These are phyloP conservation scores for Cutaneotrichosporon mucoides DNA, from an alignment of 1,284 basidiomycete genomes.

Conservation along the genomic window DNA sequence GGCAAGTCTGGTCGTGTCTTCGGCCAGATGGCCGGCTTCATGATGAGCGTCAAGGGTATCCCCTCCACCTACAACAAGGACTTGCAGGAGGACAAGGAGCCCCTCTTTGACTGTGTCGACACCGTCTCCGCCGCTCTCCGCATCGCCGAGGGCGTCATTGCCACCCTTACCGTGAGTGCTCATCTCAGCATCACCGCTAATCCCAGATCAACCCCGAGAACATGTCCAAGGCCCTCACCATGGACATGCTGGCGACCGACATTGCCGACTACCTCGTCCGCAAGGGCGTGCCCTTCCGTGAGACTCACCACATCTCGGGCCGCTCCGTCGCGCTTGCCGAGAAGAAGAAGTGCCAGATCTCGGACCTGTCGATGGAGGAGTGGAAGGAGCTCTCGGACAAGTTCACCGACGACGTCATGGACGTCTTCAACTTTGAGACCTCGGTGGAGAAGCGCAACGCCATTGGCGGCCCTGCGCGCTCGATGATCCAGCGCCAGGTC, in stretches of 20 bases:
- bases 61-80: slow-evolving; percentile 99
- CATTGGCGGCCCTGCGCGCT: slow-evolving; percentile 82
- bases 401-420: slow-evolving; percentile 74
- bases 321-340: slow-evolving; percentile 93
- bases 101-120: slow-evolving; percentile 89
- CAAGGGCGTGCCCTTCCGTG: slow-evolving; percentile 97
- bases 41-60: slow-evolving; percentile 95
- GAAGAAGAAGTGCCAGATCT: slow-evolving; percentile 70
- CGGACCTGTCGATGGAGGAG: slow-evolving; percentile 74
- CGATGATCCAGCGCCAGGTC: slow-evolving; percentile 82
- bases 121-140: slow-evolving; percentile 83
- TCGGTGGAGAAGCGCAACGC: slow-evolving; percentile 92
- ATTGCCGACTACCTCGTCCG: slow-evolving; percentile 96
- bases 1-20: slow-evolving; percentile 94
- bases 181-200: slow-evolving; percentile 3
- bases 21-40: slow-evolving; percentile 95
- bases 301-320: slow-evolving; percentile 97
- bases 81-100: slow-evolving; percentile 97
- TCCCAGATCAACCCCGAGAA: slow-evolving; percentile 75
- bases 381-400: slow-evolving; percentile 69
- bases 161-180: slow-evolving; percentile 69
- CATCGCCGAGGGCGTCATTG: slow-evolving; percentile 91
- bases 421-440: slow-evolving; percentile 87
- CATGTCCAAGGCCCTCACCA: slow-evolving; percentile 85
- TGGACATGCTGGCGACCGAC: slow-evolving; percentile 96